Base-by-base conservation (phyloP, 108 stramenopile genomes). In the Cyclotella cryptica region DNA sequence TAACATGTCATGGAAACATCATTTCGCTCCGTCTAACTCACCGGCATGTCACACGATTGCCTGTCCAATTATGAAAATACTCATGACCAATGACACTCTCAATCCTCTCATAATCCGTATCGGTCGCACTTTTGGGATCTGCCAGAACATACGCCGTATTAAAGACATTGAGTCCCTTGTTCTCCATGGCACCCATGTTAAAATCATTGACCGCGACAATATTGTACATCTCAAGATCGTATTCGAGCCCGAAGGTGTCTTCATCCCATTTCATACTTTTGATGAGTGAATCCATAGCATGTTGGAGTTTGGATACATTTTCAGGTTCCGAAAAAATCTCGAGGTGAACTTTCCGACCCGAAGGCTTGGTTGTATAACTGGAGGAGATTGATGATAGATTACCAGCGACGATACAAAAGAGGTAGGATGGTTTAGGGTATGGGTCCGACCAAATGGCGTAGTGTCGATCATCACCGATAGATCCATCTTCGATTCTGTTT, bases 31-130 rank as follows among this genome's bases (percentile, higher is more conserved):
- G n/a, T 19, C n/a, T 19, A 8, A 51, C 49, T 3, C 49, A 51
- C 49, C 41, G 88, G 74, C 97, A 97, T 10, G 99, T 99, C 5
- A 99, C 99, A 43, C 99, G 90, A 74, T 99, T 99, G 12, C 99
- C 98, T 3, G 92, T 89, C 96, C 95, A 97, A 69, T 98, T 99
- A 89, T 99, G 99, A 71, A 99, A 98, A 70, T 99, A 98, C 74
- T 98, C 98, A 81, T 98, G 97, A 1, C 95, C 98, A 72, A 99
- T 96, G 17, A 98, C 91, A 43, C 65, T 66, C 53, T 83, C 81
- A 42, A 83, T 75, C 46, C 92, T 88, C 75, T 97, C 95, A 76
- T 93, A 97, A 75, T 98, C 96, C 8, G 86, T 60, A 76, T 98
- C 97, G 9, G 94, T 96, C n/a, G 96, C 94, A n/a, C 91, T 91